A percentile compares a stretch with the other conserved stretches of the same genome.
Evolutionary conservation across 2,329 filamentous ascomycete genomes (phyloP).

Genomic region (Botryotinia convoluta): DNA sequence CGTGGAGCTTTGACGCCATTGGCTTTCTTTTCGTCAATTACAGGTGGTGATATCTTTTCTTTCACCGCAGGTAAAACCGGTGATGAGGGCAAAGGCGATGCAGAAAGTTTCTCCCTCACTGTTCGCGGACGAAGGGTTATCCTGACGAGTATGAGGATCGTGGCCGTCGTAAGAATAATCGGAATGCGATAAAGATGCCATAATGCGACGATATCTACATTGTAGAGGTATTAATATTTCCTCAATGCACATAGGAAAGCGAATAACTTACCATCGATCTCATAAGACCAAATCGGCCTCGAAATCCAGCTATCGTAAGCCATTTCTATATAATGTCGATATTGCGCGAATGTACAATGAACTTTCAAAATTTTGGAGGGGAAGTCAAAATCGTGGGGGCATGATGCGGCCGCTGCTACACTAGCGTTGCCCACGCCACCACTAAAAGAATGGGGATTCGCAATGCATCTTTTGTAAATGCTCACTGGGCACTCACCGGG

Average conservation of each 20-base stretch:
- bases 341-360: not conserved
- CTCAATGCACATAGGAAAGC: not conserved
- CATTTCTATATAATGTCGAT: conserved; percentile 14
- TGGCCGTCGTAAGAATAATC: conserved; percentile 43
- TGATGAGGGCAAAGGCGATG: conserved; percentile 33
- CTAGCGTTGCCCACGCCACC: conserved; percentile 1
- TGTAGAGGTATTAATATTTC: conserved; percentile 5
- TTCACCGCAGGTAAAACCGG: conserved; percentile 28
- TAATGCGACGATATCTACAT: conserved; percentile 33
- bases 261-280: conserved; percentile 25
- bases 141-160: conserved; percentile 40
- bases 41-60: conserved; percentile 25
- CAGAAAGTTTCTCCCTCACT: conserved; percentile 35
- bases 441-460: not conserved
- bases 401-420: conserved; percentile 2
- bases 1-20: conserved; percentile 39
- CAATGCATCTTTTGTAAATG: not conserved
- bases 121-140: conserved; percentile 37
- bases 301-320: conserved; percentile 21
- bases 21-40: conserved; percentile 27
- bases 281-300: conserved; percentile 24
- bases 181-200: conserved; percentile 50
- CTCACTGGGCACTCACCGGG: not conserved
- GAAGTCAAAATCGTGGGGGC: conserved; percentile 13
- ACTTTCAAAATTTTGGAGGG: conserved; percentile 16